These are phyloP conservation scores for Coniferiporia sulphurascens DNA, from an alignment of 1,284 basidiomycete species.

Conservation along the genomic window DNA sequence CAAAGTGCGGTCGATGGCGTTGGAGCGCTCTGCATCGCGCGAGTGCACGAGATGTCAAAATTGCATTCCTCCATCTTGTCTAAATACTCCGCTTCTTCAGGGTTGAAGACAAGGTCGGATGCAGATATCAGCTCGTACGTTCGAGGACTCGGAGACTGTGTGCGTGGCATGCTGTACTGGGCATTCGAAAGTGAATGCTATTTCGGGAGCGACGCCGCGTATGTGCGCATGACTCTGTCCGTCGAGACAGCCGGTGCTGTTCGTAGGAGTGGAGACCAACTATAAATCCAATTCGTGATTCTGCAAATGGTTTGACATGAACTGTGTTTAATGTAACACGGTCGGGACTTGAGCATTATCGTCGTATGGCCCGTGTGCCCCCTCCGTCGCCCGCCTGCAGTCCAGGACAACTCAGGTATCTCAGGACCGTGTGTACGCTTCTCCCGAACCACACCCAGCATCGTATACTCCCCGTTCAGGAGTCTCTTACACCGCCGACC, in stretches of 20 bases:
- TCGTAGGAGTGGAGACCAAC: no score
- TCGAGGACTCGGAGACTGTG: slow-evolving; percentile 2
- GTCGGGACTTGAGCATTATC: no score
- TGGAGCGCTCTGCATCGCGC: slow-evolving; percentile 1
- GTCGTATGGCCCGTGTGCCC: no score
- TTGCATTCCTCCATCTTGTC: neutral
- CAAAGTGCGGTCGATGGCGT: neutral
- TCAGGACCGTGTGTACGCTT: no score
- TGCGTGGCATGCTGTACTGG: slow-evolving; percentile 12
- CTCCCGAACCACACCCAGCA: no score
- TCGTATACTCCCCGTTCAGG: no score
- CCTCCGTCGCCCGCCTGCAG: no score
- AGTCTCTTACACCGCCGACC: no score
- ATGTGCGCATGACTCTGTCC: slow-evolving; percentile 2
- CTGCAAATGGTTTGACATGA: no score
- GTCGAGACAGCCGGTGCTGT: neutral
- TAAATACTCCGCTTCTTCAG: neutral
- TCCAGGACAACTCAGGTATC: no score
- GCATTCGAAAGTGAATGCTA: slow-evolving; percentile 11
- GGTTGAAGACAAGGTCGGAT: neutral
- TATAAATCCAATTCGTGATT: no score
- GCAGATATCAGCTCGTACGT: slow-evolving; percentile 4
- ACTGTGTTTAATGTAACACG: no score
- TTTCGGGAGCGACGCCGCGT: slow-evolving; percentile 3
- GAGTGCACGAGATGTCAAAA: neutral